A percentile compares a stretch with the other conserved stretches of the same genome.
phyloP scores from a whole-genome alignment of 140 eudicot genomes.

The Bidens hawaiensis region DNA sequence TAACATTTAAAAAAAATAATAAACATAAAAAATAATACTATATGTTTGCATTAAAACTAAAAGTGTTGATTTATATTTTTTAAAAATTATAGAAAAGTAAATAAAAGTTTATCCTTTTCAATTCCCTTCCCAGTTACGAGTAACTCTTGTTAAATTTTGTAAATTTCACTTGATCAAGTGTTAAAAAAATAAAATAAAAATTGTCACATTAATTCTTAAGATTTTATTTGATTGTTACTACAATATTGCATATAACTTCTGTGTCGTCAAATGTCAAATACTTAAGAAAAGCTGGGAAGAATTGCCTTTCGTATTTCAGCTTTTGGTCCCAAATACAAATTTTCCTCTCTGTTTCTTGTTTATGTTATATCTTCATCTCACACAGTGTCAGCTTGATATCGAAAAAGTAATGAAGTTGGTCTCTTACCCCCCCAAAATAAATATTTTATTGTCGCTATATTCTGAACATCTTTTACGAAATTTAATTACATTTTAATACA shows the following conservation, averaged over 20 bases:
- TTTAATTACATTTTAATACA: not conserved
- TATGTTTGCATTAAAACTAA: no score
- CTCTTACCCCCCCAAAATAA: not conserved
- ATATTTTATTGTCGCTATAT: not conserved
- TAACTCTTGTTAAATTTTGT: no score
- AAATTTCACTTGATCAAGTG: no score
- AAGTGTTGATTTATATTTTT: no score
- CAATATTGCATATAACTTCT: no score
- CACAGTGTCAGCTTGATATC: not conserved
- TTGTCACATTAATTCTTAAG: no score
- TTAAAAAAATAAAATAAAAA: no score
- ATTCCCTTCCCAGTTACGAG: no score
- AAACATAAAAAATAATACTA: no score
- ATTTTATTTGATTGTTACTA: not conserved
- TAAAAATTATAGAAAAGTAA: no score
- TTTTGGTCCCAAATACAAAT: conserved; percentile 11
- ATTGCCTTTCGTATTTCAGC: conserved; percentile 19
- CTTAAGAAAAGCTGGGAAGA: not conserved
- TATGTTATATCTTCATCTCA: not conserved
- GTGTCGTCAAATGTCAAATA: conserved; percentile 12
- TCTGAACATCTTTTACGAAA: not conserved
- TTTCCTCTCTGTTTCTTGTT: not conserved
- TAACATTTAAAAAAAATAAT: no score
- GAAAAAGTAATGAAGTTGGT: conserved; percentile 15
- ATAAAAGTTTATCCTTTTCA: no score